These are phyloP conservation scores for Daldinia caldariorum DNA, from an alignment of 495 filamentous ascomycete genomes.

Conservation along the genomic window DNA sequence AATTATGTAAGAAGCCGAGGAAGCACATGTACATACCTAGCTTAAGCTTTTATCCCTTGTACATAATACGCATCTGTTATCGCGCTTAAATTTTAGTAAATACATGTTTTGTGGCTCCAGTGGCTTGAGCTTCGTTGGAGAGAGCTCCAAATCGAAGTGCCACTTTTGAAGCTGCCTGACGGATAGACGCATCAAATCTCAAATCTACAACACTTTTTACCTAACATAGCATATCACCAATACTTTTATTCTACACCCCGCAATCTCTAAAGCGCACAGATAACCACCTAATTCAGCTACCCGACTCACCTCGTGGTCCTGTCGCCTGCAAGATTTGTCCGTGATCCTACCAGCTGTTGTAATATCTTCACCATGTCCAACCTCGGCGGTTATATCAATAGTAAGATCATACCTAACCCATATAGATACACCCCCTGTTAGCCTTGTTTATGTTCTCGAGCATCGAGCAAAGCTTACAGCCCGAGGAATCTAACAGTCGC, in stretches of 20 bases:
- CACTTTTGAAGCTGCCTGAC: constrained; percentile 22
- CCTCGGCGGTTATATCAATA: constrained; percentile 48
- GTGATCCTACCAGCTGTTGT: background rate
- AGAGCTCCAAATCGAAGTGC: constrained; percentile 18
- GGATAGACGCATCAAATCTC: constrained; percentile 6
- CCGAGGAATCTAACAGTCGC: constrained; percentile 42
- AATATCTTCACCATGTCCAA: constrained; percentile 44
- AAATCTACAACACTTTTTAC: background rate
- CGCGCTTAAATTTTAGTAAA: background rate
- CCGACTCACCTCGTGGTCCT: background rate
- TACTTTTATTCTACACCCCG: background rate
- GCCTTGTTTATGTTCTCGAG: background rate
- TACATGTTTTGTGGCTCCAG: background rate
- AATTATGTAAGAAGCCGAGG: background rate
- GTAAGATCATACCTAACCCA: constrained; percentile 35
- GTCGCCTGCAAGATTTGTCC: background rate
- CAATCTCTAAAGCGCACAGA: background rate
- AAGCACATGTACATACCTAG: background rate
- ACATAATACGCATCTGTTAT: background rate
- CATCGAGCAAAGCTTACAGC: constrained; percentile 27
- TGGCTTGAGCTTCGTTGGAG: constrained; percentile 12
- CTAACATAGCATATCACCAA: background rate
- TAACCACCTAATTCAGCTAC: background rate
- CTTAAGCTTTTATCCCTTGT: background rate
- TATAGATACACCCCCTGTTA: background rate